Percentiles rank a stretch among this genome's conserved stretches.
These are phyloP conservation scores for Pichia cephalocereana DNA, from an alignment of 805 yeast genomes.

Conservation along the genomic window DNA sequence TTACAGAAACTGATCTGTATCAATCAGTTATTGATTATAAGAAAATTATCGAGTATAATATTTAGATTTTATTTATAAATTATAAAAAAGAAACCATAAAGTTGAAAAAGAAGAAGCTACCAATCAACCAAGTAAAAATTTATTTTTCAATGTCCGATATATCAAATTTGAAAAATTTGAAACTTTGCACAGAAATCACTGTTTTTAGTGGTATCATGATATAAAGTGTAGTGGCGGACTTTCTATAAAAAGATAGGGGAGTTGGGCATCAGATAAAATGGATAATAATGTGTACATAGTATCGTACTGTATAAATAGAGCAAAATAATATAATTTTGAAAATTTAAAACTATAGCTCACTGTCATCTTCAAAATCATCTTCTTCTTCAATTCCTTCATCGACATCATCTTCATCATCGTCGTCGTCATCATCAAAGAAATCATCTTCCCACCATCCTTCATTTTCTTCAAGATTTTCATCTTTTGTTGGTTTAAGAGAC, in stretches of 20 bases:
- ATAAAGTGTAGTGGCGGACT: no score
- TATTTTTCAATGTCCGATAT: no score
- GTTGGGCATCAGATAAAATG: no score
- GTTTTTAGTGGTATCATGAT: no score
- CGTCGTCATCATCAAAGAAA: slow-evolving; percentile 25
- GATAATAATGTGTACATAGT: slow-evolving; percentile 4
- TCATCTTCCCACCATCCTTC: slow-evolving; percentile 27
- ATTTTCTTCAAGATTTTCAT: slow-evolving; percentile 20
- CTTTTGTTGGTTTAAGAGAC: slow-evolving; percentile 14
- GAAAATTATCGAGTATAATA: not conserved
- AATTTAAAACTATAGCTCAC: not conserved
- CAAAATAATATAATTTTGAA: not conserved
- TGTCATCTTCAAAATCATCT: slow-evolving; percentile 13
- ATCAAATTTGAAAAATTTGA: no score
- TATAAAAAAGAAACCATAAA: no score
- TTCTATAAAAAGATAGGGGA: no score
- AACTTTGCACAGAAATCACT: no score
- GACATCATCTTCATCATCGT: slow-evolving; percentile 24
- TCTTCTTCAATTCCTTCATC: slow-evolving; percentile 21
- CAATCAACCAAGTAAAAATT: no score
- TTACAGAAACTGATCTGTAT: slow-evolving; percentile 12
- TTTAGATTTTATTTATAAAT: not conserved
- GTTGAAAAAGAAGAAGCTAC: no score
- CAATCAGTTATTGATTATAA: not conserved
- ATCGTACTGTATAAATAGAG: slow-evolving; percentile 4